Percentiles rank a stretch among this genome's conserved stretches.
These are phyloP conservation scores for Septoria petroselini DNA, from an alignment of 2,329 filamentous ascomycete genomes.

Conservation along the genomic window DNA sequence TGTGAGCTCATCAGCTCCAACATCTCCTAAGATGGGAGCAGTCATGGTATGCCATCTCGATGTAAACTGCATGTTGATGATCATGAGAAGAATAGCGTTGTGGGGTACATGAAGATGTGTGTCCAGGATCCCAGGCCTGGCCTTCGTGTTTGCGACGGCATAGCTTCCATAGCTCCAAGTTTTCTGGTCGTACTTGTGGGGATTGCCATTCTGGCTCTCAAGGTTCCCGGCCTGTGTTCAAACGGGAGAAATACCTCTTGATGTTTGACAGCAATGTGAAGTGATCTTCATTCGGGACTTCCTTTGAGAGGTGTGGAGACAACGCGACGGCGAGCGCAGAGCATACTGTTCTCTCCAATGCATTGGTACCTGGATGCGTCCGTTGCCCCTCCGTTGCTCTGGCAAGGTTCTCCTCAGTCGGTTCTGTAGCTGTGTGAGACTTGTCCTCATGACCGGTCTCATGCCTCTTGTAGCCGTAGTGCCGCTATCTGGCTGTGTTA, in stretches of 20 bases:
- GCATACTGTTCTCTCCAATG: background rate
- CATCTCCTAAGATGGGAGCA: no score
- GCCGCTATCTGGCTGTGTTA: background rate
- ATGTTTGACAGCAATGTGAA: no score
- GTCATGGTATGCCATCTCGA: no score
- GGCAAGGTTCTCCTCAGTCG: constrained; percentile 14
- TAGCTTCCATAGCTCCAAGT: background rate
- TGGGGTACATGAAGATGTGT: constrained; percentile 12
- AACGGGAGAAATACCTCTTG: no score
- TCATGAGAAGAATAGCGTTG: constrained; percentile 2
- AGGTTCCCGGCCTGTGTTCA: no score
- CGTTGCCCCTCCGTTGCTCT: constrained; percentile 10
- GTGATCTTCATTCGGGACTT: background rate
- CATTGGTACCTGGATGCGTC: background rate
- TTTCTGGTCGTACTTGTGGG: background rate
- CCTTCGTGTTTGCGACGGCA: background rate
- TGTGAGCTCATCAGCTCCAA: no score
- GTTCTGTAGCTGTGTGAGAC: background rate
- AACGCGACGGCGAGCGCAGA: background rate
- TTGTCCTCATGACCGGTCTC: background rate
- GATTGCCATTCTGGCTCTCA: background rate
- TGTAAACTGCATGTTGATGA: no score
- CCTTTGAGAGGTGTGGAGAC: background rate
- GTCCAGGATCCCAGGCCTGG: constrained; percentile 10
- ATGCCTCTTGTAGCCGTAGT: background rate